These are phyloP conservation scores for Citrus trifoliata DNA, from an alignment of 345 rosid species.

Conservation along the genomic window DNA sequence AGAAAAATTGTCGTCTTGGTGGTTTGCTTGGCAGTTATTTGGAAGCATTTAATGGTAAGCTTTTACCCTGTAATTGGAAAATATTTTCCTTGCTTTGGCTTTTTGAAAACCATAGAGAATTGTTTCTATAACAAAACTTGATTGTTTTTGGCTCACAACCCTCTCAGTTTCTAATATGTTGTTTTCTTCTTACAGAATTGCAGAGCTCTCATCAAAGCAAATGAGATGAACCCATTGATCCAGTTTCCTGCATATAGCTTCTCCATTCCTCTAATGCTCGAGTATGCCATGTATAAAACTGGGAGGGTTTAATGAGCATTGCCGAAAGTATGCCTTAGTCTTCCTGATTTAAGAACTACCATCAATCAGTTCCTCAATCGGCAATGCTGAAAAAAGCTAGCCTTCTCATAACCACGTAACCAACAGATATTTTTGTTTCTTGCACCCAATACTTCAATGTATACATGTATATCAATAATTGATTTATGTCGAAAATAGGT, in stretches of 20 bases:
- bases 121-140: not conserved
- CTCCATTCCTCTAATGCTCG: constrained; percentile 58
- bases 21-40: constrained; percentile 57
- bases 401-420: not conserved
- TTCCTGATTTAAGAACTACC: not conserved
- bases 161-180: constrained; percentile 3
- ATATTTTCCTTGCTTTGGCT: not conserved
- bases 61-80: not conserved
- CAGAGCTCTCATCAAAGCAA: constrained; percentile 68
- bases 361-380: too few relatives aligned
- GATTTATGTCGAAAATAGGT: not conserved
- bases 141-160: not conserved
- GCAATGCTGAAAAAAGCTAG: not conserved
- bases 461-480: not conserved
- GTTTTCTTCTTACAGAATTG: constrained; percentile 50
- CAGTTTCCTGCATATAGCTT: constrained; percentile 78
- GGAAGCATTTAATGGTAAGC: constrained; percentile 78
- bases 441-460: not conserved
- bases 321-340: not conserved
- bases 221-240: constrained; percentile 76
- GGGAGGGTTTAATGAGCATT: constrained; percentile 22
- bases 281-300: constrained; percentile 48
- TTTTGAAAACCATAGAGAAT: too few relatives aligned
- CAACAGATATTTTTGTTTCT: not conserved
- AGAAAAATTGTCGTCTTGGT: constrained; percentile 54